Conservation (phyloP, 2,329 filamentous ascomycete genomes). For the Ophiostoma himal-ulmi region DNA sequence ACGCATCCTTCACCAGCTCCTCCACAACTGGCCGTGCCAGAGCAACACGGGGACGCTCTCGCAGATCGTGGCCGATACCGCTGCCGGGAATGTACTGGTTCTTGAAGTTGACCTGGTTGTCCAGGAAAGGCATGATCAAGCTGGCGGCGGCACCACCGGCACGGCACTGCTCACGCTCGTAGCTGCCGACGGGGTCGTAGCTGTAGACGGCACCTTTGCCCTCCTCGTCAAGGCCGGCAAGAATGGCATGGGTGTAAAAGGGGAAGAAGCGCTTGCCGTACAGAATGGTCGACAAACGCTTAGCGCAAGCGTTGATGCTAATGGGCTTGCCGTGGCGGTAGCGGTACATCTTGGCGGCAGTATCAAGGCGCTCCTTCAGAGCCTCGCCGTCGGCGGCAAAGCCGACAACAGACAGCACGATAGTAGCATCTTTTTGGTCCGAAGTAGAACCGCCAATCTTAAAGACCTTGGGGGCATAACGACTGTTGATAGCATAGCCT, state of each 20-base stretch:
- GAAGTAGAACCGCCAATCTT: constrained; percentile 88
- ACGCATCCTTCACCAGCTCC: constrained; percentile 89
- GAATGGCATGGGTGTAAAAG: constrained; percentile 93
- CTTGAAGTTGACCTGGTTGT: constrained; percentile 99
- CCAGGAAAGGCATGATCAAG: constrained; percentile 97
- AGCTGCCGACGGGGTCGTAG: constrained; percentile 96
- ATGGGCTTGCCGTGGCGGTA: constrained; percentile 98
- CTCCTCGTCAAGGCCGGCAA: constrained; percentile 90
- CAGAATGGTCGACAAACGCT: constrained; percentile 88
- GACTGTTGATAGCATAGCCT: constrained; percentile 98
- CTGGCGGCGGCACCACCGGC: constrained; percentile 87
- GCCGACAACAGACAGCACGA: constrained; percentile 89
- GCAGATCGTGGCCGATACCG: constrained; percentile 72
- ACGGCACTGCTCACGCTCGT: constrained; percentile 93
- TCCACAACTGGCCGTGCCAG: constrained; percentile 70
- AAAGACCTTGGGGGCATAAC: constrained; percentile 93
- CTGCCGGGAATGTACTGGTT: constrained; percentile 92
- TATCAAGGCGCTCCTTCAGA: constrained; percentile 86
- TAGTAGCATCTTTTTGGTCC: constrained; percentile 74
- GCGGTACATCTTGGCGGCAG: constrained; percentile 96
- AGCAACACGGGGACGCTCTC: constrained; percentile 64
- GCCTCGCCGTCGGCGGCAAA: constrained; percentile 94
- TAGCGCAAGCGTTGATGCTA: constrained; percentile 87
- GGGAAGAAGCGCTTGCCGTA: constrained; percentile 99
- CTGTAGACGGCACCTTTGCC: constrained; percentile 92